Evolutionary conservation across 768 basidiomycete genomes (phyloP).

Genomic region (Suillus paluster): DNA sequence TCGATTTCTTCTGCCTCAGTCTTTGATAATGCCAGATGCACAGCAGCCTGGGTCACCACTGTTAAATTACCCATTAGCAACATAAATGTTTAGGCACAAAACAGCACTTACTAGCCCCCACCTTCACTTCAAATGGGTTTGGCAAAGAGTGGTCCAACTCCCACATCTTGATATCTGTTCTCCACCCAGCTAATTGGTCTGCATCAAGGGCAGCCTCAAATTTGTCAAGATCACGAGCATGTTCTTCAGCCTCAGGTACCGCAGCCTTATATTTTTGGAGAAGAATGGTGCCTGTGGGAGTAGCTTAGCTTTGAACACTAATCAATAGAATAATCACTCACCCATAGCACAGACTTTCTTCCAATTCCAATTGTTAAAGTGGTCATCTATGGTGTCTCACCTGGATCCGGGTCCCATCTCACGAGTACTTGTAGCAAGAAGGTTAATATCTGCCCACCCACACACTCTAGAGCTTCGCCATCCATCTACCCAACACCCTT

Average conservation of each 20-base stretch:
- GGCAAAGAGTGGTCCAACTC: conserved; percentile 22
- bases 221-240: neutral
- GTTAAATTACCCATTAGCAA: neutral
- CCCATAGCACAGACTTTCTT: conserved; percentile 31
- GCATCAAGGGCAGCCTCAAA: neutral
- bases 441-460: conserved; percentile 38
- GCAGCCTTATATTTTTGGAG: conserved; percentile 5
- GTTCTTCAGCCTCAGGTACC: neutral
- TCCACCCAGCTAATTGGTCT: conserved; percentile 21
- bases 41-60: conserved; percentile 16
- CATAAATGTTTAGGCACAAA: neutral
- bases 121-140: conserved; percentile 24
- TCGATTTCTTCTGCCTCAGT: conserved; percentile 24
- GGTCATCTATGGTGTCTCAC: conserved; percentile 40
- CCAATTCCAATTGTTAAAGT: conserved; percentile 38
- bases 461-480: conserved; percentile 41
- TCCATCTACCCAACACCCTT: conserved; percentile 34
- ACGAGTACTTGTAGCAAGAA: conserved; percentile 30
- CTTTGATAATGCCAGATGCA: conserved; percentile 24
- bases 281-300: conserved; percentile 3
- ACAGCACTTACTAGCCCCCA: conserved; percentile 10
- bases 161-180: conserved; percentile 21
- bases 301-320: neutral
- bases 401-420: conserved; percentile 41
- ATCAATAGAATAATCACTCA: conserved; percentile 13